Percentiles rank a stretch among this genome's conserved stretches.
Conservation (phyloP, 2,329 filamentous ascomycete genomes). For the Colletotrichum musae region DNA sequence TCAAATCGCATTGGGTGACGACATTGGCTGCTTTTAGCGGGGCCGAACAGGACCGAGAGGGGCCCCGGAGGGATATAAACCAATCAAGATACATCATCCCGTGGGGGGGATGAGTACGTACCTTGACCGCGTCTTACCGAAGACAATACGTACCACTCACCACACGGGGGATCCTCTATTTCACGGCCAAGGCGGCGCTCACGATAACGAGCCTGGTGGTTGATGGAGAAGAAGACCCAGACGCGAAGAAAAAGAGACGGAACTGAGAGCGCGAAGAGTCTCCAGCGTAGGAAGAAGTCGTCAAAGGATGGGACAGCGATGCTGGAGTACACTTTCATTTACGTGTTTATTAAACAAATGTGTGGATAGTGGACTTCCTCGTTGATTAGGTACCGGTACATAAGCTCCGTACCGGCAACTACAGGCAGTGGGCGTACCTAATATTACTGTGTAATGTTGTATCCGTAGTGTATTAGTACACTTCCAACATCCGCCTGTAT, state of each 20-base stretch:
- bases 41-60: not conserved
- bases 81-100: not conserved
- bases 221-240: not conserved
- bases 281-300: no score
- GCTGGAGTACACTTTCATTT: no score
- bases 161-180: not conserved
- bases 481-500: not conserved
- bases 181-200: not conserved
- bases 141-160: not conserved
- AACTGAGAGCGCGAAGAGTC: not conserved
- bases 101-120: not conserved
- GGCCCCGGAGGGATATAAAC: not conserved
- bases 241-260: slow-evolving; percentile 6
- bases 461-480: not conserved
- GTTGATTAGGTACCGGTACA: no score
- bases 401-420: no score
- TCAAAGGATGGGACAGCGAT: no score
- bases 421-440: no score
- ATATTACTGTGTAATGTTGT: no score
- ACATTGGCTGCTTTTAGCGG: slow-evolving; percentile 14
- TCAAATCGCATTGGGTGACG: slow-evolving; percentile 25
- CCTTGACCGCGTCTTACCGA: not conserved
- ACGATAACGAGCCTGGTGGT: not conserved
- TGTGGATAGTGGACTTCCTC: no score
- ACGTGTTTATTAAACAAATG: no score